Percentiles rank a stretch among this genome's conserved stretches.
Evolutionary conservation across 2,329 filamentous ascomycete genomes (phyloP).

Genomic region (Trematosphaeria pertusa): DNA sequence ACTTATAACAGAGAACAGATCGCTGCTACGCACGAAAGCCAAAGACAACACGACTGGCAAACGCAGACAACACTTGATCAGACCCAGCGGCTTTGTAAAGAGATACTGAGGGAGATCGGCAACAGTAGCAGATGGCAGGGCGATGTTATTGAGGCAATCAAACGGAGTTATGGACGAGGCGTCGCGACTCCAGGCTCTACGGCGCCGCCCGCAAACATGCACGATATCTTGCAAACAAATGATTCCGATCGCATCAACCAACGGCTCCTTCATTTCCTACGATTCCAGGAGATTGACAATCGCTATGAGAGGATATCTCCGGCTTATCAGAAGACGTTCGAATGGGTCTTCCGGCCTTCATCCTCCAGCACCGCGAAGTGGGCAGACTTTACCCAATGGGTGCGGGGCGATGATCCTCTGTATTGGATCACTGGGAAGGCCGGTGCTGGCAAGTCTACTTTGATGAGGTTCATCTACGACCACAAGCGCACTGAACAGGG

Average conservation of each 20-base stretch:
- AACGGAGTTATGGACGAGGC: not conserved
- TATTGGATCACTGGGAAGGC: slow-evolving; percentile 53
- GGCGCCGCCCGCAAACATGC: not conserved
- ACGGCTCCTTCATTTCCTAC: not conserved
- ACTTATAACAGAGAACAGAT: slow-evolving; percentile 2
- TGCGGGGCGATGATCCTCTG: slow-evolving; percentile 5
- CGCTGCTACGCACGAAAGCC: not conserved
- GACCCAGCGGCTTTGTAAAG: not conserved
- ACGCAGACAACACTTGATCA: not conserved
- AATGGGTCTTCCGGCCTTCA: slow-evolving; percentile 10
- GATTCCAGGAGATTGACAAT: slow-evolving; percentile 4
- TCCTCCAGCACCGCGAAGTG: slow-evolving; percentile 1
- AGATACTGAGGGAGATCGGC: not conserved
- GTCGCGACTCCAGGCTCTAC: not conserved
- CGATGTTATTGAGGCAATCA: not conserved
- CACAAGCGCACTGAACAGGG: not conserved
- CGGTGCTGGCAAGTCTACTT: slow-evolving; percentile 56
- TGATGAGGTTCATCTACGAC: slow-evolving; percentile 43
- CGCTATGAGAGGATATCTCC: slow-evolving; percentile 13
- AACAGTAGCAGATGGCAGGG: not conserved
- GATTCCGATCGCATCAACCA: too few relatives aligned
- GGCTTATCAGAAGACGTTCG: slow-evolving; percentile 12
- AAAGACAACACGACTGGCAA: not conserved
- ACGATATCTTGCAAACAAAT: too few relatives aligned
- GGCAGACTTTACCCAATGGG: slow-evolving; percentile 15